phyloP scores from a whole-genome alignment of 106 monocot genomes.

The Platanthera guangdongensis region DNA sequence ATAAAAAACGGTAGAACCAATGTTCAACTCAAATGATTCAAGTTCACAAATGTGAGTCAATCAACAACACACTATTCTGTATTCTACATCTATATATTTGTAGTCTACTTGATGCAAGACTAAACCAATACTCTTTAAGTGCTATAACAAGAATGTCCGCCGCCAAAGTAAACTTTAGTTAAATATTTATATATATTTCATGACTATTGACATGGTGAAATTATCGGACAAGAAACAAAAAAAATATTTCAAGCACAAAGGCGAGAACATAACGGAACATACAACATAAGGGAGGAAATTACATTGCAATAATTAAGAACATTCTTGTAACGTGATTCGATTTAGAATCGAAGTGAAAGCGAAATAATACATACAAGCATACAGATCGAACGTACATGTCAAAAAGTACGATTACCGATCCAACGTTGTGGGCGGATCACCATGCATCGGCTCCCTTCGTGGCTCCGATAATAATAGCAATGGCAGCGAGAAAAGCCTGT shows the following conservation, averaged over 20 bases:
- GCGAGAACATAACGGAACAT: background rate
- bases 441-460: slow-evolving; percentile 38
- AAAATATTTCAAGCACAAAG: background rate
- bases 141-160: too few relatives aligned
- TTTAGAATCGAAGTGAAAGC: background rate
- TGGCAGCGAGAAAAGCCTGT: slow-evolving; percentile 55
- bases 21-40: too few relatives aligned
- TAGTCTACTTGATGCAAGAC: too few relatives aligned
- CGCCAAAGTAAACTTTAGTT: background rate
- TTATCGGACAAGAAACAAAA: background rate
- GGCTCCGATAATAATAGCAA: slow-evolving; percentile 40
- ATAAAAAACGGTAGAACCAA: too few relatives aligned
- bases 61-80: too few relatives aligned
- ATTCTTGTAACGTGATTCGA: background rate
- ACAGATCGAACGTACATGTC: background rate
- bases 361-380: background rate
- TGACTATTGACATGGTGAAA: background rate
- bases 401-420: background rate
- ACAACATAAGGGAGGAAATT: background rate
- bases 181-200: background rate
- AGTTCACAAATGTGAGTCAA: too few relatives aligned
- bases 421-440: slow-evolving; percentile 9
- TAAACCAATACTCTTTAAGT: too few relatives aligned
- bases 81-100: too few relatives aligned
- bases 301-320: background rate